phyloP scores from a whole-genome alignment of 169 alveolate genomes.

The Cytauxzoon felis region DNA sequence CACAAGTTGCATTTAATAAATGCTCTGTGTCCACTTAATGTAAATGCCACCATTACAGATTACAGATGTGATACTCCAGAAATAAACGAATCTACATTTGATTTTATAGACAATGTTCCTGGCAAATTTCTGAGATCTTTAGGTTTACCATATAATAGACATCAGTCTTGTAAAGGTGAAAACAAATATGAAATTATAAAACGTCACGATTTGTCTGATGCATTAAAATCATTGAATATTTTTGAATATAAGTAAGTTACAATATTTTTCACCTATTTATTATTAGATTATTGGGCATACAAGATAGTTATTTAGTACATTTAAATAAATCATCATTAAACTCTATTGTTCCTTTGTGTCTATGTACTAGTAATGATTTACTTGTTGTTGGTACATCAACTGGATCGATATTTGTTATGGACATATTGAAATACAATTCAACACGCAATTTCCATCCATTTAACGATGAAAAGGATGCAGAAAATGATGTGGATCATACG shows the following conservation, averaged over 20 bases:
- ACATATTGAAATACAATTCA: slow-evolving; percentile 24
- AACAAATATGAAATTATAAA: background rate
- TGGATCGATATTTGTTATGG: slow-evolving; percentile 43
- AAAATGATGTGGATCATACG: background rate
- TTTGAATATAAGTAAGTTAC: slow-evolving; percentile 26
- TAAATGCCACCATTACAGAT: background rate
- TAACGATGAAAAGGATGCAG: slow-evolving; percentile 15
- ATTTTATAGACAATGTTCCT: slow-evolving; percentile 1
- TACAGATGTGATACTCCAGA: background rate
- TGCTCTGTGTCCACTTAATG: background rate
- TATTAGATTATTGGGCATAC: slow-evolving; percentile 1
- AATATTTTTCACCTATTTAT: background rate
- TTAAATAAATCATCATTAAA: background rate
- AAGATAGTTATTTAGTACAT: background rate
- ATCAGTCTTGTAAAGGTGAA: background rate
- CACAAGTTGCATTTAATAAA: slow-evolving; percentile 18
- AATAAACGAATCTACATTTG: background rate
- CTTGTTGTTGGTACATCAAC: slow-evolving; percentile 35
- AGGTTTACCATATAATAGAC: slow-evolving; percentile 13
- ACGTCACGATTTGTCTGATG: slow-evolving; percentile 25
- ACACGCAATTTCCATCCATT: slow-evolving; percentile 33
- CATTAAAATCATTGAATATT: slow-evolving; percentile 25
- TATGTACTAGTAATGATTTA: slow-evolving; percentile 19
- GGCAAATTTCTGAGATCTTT: slow-evolving; percentile 6
- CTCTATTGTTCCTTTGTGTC: slow-evolving; percentile 10